These are phyloP conservation scores for Scedosporium apiospermum DNA, from an alignment of 2,329 filamentous ascomycete genomes.

Conservation along the genomic window DNA sequence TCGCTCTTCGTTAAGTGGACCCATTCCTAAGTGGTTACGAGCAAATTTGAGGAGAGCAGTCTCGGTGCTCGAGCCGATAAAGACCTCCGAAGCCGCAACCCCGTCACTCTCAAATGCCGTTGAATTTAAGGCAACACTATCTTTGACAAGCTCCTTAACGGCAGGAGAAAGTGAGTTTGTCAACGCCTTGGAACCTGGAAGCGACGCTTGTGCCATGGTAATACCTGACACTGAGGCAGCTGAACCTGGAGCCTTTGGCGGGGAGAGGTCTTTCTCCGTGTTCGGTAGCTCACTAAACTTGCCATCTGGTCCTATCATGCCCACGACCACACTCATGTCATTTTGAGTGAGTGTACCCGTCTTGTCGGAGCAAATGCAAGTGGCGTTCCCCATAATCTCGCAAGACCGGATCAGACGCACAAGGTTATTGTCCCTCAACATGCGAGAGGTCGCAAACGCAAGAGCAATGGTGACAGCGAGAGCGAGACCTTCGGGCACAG, in stretches of 20 bases:
- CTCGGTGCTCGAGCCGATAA: constrained; percentile 46
- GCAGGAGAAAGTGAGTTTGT: constrained; percentile 21
- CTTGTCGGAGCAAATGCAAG: constrained; percentile 56
- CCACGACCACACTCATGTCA: constrained; percentile 51
- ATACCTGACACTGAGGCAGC: background rate
- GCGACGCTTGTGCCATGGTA: background rate
- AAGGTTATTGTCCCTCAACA: constrained; percentile 54
- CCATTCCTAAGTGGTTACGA: constrained; percentile 38
- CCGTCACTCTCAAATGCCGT: constrained; percentile 43
- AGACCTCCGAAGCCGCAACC: constrained; percentile 22
- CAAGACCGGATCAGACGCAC: constrained; percentile 50
- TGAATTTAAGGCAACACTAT: constrained; percentile 35
- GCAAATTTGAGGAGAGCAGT: constrained; percentile 41
- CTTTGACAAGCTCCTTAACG: constrained; percentile 26
- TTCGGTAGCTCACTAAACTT: constrained; percentile 25
- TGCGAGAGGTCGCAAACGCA: constrained; percentile 52
- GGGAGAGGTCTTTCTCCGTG: background rate
- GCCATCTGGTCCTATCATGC: constrained; percentile 36
- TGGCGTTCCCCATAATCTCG: constrained; percentile 57
- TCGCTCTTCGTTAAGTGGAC: constrained; percentile 33
- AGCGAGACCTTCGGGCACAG: constrained; percentile 50
- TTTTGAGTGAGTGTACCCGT: constrained; percentile 57
- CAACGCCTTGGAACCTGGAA: constrained; percentile 1
- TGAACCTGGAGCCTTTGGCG: background rate
- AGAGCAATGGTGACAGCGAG: constrained; percentile 52